These are phyloP conservation scores for Trametes gibbosa DNA, from an alignment of 768 basidiomycete species.

Conservation along the genomic window DNA sequence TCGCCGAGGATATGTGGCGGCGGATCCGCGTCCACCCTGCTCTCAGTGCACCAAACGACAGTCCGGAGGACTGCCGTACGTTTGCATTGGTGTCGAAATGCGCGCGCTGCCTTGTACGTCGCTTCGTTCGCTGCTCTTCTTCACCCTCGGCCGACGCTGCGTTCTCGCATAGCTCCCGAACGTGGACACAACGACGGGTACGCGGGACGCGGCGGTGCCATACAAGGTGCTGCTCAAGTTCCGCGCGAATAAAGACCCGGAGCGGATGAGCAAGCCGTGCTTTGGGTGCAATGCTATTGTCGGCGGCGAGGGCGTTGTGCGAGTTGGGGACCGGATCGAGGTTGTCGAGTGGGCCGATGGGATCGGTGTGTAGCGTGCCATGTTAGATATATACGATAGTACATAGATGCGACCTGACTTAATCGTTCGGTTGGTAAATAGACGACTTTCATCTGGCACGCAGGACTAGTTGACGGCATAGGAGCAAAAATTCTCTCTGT, in stretches of 20 bases:
- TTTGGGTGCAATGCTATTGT: constrained; percentile 67
- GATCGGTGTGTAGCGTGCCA: constrained; percentile 15
- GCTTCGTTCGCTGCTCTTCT: constrained; percentile 4
- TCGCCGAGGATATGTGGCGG: constrained; percentile 69
- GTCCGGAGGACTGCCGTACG: constrained; percentile 21
- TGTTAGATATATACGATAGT: no score
- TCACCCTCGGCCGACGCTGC: background rate
- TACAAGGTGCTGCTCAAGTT: constrained; percentile 76
- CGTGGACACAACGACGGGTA: constrained; percentile 60
- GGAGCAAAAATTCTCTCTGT: constrained; percentile 8
- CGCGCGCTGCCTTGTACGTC: constrained; percentile 65
- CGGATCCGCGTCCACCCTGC: constrained; percentile 49
- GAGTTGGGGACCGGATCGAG: constrained; percentile 58
- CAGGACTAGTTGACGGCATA: background rate
- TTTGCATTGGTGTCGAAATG: constrained; percentile 68
- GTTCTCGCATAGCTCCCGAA: constrained; percentile 67
- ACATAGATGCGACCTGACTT: no score
- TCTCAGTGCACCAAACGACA: constrained; percentile 11
- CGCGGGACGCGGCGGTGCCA: constrained; percentile 69
- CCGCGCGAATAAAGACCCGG: constrained; percentile 56
- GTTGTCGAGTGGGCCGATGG: constrained; percentile 27
- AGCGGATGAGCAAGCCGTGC: constrained; percentile 50
- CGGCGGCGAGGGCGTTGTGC: constrained; percentile 46
- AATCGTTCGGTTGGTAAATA: no score
- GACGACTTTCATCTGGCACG: background rate